Conservation (phyloP, 495 filamentous ascomycete species). For the Podospora pseudocomata region DNA sequence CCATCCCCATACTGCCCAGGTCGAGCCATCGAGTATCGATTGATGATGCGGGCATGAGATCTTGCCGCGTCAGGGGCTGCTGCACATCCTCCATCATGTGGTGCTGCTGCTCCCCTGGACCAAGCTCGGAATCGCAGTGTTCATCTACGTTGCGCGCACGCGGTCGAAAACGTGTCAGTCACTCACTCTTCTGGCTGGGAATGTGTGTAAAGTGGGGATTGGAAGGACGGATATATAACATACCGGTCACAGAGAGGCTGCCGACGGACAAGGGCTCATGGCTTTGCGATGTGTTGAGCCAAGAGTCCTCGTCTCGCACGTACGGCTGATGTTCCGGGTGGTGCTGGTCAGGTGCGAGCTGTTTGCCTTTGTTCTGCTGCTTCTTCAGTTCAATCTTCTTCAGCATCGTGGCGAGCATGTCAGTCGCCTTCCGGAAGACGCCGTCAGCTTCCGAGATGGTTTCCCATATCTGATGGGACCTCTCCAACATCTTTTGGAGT, state of each 20-base stretch:
- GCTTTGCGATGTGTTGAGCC: background rate
- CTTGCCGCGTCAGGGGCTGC: background rate
- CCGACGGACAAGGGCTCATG: background rate
- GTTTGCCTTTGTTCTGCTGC: background rate
- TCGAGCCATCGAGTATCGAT: constrained; percentile 4
- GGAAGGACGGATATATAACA: background rate
- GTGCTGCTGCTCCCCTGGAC: background rate
- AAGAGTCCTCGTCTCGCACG: background rate
- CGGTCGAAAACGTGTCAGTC: background rate
- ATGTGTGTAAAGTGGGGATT: background rate
- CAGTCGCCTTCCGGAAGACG: constrained; percentile 24
- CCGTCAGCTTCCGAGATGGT: constrained; percentile 5
- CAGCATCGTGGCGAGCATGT: constrained; percentile 26
- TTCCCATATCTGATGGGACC: constrained; percentile 34
- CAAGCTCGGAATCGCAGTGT: background rate
- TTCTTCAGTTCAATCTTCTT: constrained; percentile 13
- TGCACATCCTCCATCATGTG: background rate
- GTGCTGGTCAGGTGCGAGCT: background rate
- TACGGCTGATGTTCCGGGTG: background rate
- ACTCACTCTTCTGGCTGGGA: background rate
- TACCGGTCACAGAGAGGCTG: constrained; percentile 5
- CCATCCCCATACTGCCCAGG: background rate
- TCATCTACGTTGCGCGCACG: background rate
- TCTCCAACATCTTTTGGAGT: constrained; percentile 27
- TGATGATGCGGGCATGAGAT: background rate